These are phyloP conservation scores for Bipolaris cookei DNA, from an alignment of 2,329 filamentous ascomycete species.

Conservation along the genomic window DNA sequence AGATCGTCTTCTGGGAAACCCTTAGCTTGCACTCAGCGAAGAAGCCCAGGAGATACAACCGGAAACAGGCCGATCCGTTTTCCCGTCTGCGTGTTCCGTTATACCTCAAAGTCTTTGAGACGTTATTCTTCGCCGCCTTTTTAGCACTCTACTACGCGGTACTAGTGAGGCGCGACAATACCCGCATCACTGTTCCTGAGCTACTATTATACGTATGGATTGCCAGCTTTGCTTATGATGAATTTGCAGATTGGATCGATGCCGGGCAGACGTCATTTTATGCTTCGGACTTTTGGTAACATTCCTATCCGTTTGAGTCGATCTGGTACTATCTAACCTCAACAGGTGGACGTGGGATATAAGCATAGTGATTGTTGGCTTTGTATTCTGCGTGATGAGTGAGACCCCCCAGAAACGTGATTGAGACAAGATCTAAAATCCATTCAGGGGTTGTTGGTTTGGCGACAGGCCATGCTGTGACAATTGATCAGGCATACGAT, in stretches of 20 bases:
- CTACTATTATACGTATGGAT: constrained; percentile 83
- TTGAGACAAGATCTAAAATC: constrained; percentile 1
- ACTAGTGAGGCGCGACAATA: constrained; percentile 72
- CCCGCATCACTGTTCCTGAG: constrained; percentile 71
- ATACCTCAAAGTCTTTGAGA: constrained; percentile 85
- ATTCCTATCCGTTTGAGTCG: constrained; percentile 53
- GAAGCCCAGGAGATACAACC: constrained; percentile 77
- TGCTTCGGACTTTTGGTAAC: constrained; percentile 51
- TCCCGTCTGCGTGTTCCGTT: constrained; percentile 78
- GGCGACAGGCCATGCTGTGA: constrained; percentile 61
- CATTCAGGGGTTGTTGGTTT: constrained; percentile 70
- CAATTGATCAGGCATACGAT: constrained; percentile 84
- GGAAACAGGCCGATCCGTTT: constrained; percentile 52
- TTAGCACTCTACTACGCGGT: constrained; percentile 86
- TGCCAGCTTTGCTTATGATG: constrained; percentile 85
- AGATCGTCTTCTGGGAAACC: constrained; percentile 85
- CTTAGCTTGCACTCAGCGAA: constrained; percentile 77
- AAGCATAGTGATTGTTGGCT: constrained; percentile 72
- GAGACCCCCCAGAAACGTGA: constrained; percentile 46
- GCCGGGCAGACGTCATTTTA: constrained; percentile 77
- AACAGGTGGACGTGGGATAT: constrained; percentile 35
- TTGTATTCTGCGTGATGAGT: constrained; percentile 75
- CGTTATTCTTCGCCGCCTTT: constrained; percentile 78
- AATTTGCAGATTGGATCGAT: constrained; percentile 73
- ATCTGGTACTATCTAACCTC: neutral